These are phyloP conservation scores for Pichia gijzeniarum DNA, from an alignment of 805 yeast species.

Conservation along the genomic window DNA sequence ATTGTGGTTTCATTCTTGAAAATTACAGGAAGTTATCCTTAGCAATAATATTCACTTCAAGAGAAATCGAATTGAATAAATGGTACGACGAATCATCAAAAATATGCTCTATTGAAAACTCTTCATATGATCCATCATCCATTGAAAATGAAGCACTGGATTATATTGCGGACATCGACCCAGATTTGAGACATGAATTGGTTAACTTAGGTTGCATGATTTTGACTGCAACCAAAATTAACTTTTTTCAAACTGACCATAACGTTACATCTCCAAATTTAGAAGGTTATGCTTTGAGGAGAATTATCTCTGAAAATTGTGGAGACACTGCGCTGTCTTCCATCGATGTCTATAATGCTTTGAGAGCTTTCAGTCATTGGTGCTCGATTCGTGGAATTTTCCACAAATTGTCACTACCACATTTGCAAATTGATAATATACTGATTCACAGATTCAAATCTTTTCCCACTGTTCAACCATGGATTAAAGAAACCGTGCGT, in stretches of 20 bases:
- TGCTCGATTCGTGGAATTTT: slow-evolving; percentile 44
- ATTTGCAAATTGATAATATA: slow-evolving; percentile 31
- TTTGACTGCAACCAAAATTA: slow-evolving; percentile 40
- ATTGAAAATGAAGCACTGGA: slow-evolving; percentile 30
- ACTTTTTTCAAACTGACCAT: slow-evolving; percentile 52
- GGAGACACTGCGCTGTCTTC: slow-evolving; percentile 34
- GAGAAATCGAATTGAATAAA: slow-evolving; percentile 39
- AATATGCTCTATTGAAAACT: slow-evolving; percentile 32
- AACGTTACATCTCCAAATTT: slow-evolving; percentile 41
- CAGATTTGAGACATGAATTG: slow-evolving; percentile 27
- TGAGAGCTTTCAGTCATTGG: slow-evolving; percentile 51
- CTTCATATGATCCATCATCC: slow-evolving; percentile 29
- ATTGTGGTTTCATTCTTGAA: slow-evolving; percentile 33
- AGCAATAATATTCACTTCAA: slow-evolving; percentile 43
- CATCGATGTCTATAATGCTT: slow-evolving; percentile 38
- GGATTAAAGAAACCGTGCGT: slow-evolving; percentile 34
- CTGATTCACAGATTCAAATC: slow-evolving; percentile 28
- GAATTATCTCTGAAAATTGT: slow-evolving; percentile 33
- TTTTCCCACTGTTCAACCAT: slow-evolving; percentile 38
- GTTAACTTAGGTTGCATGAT: slow-evolving; percentile 37
- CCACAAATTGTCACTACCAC: slow-evolving; percentile 34
- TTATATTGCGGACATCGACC: slow-evolving; percentile 26
- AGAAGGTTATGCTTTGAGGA: slow-evolving; percentile 39
- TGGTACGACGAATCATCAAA: slow-evolving; percentile 44
- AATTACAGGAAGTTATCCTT: slow-evolving; percentile 38